Conservation (phyloP, 805 yeast species). For the Wickerhamiella vanderwaltii region DNA sequence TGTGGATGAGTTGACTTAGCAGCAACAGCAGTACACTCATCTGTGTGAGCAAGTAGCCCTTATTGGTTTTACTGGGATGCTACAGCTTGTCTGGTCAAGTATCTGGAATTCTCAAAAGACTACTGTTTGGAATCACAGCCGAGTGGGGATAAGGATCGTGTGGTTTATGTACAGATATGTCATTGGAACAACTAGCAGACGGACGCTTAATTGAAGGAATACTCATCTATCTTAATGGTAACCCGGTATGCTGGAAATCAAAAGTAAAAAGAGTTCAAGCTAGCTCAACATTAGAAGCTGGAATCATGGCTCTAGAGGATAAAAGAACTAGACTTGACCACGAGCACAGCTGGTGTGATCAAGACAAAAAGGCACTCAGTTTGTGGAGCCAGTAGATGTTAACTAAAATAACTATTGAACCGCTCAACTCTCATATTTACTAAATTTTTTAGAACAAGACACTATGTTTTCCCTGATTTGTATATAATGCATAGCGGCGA, state of each 20-base stretch:
- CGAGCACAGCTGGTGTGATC: too few relatives aligned
- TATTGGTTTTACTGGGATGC: background rate
- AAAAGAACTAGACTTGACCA: too few relatives aligned
- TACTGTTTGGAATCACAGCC: background rate
- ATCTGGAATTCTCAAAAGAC: background rate
- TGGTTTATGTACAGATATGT: background rate
- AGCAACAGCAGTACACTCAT: background rate
- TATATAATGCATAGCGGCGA: too few relatives aligned
- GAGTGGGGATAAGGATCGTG: too few relatives aligned
- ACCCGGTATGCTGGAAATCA: background rate
- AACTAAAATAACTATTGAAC: too few relatives aligned
- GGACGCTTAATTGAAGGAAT: background rate
- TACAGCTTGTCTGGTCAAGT: background rate
- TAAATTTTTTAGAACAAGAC: too few relatives aligned
- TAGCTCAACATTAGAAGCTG: conserved; percentile 3
- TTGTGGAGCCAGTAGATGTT: too few relatives aligned
- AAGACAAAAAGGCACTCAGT: too few relatives aligned
- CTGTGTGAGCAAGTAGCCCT: background rate
- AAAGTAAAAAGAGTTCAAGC: background rate
- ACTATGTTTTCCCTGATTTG: too few relatives aligned
- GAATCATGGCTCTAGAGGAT: too few relatives aligned
- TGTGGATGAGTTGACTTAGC: background rate
- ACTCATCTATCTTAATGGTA: background rate
- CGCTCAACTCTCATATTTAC: too few relatives aligned
- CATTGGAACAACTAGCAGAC: background rate